phyloP scores from a whole-genome alignment of 192 early-diverging fungal species.

The Entophlyctis luteolus region DNA sequence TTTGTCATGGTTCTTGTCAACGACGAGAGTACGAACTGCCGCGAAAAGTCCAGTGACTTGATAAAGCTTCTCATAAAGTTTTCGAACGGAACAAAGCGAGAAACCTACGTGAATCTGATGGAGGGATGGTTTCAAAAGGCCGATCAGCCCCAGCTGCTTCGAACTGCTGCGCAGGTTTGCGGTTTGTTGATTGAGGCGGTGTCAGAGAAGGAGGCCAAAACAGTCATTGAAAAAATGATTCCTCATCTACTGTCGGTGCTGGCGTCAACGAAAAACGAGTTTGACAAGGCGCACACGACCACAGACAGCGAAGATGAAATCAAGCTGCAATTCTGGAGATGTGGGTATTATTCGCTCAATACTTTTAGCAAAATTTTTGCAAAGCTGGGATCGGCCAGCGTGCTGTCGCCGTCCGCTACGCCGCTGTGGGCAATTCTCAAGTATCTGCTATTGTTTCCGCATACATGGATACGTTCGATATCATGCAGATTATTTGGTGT shows the following conservation, averaged over 20 bases:
- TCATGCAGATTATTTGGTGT: slow-evolving; percentile 69
- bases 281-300: slow-evolving; percentile 46
- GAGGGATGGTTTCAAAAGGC: slow-evolving; percentile 65
- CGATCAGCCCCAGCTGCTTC: slow-evolving; percentile 63
- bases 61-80: slow-evolving; percentile 65
- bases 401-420: slow-evolving; percentile 29
- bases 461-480: slow-evolving; percentile 81
- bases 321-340: slow-evolving; percentile 70
- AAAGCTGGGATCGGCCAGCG: slow-evolving; percentile 15
- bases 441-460: slow-evolving; percentile 78
- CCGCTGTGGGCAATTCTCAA: slow-evolving; percentile 66
- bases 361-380: slow-evolving; percentile 69
- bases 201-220: slow-evolving; percentile 43
- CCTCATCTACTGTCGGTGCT: slow-evolving; percentile 1
- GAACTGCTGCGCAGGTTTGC: slow-evolving; percentile 78
- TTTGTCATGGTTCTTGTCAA: slow-evolving; percentile 82
- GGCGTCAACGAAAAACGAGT: slow-evolving; percentile 23
- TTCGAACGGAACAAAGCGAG: slow-evolving; percentile 55
- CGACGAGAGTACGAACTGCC: slow-evolving; percentile 88
- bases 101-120: slow-evolving; percentile 64
- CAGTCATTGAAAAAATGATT: slow-evolving; percentile 17
- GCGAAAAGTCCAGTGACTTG: slow-evolving; percentile 78
- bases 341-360: slow-evolving; percentile 76
- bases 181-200: slow-evolving; percentile 79
- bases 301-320: slow-evolving; percentile 53